Evolutionary conservation across 768 basidiomycete genomes (phyloP), one percentile per base, ranked within the genome.

Genomic region (Xerocomus potaroensis): DNA sequence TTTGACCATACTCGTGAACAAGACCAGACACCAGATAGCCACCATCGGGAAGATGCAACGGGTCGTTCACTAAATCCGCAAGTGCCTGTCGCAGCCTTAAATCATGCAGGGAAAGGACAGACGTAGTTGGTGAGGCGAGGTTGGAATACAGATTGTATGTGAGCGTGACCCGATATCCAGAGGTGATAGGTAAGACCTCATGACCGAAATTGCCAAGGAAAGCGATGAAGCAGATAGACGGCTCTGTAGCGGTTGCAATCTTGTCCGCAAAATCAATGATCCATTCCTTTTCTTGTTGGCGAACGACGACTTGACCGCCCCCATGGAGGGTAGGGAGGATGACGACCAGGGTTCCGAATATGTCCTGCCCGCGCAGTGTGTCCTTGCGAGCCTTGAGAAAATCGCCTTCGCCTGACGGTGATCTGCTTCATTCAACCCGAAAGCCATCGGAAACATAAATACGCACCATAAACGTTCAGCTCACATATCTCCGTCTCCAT

Each of bases 321-420:
- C 72, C 61, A 51, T 79, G 72, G 0, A 54, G 33, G 0, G 71
- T 69, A 9, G 76, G 78, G 41, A 76, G 70, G 16, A 74, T 65
- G 22, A 79, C 51, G 3, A 79, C 70, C 4, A 81, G 68, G 1
- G 77, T 77, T 2, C 72, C 77, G 40, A 81, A 72, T 71, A 78
- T 77, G 19, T 53, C 55, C 6, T 64, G 61, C 6, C 63, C 55
- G 6, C 71, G 69, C 4, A 72, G 73, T 0, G 77, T 76, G 48
- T 78, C 79, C 32, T 71, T 65, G 51, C 77, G 78, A 1, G 71
- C 31, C 52, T 76, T 76, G 67, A 78, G 79, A 55, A 75, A 77
- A 0, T 68, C 69, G 9, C 64, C 76, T 21, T 16, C 42, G 4
- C 37, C 41, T 47, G 27, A 22, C n/a, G 19, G 11, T 27, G 27